phyloP scores from a whole-genome alignment of 306 rosid genomes.

The Hylodesmum podocarpum region DNA sequence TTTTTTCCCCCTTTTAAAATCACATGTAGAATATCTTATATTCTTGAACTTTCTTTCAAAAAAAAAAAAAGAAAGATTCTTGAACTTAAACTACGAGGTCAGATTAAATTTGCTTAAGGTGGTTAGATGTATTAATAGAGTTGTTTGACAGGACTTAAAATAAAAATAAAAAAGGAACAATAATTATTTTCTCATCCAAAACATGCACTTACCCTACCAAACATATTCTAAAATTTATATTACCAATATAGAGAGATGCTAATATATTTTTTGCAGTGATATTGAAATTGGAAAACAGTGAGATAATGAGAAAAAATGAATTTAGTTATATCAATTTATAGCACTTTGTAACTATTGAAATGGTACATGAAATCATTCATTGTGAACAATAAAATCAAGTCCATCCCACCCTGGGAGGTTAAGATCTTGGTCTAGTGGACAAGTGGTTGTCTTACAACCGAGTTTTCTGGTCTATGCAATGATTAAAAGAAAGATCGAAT shows the following conservation, averaged over 20 bases:
- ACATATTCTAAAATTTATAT: background rate
- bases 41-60: too few species aligned
- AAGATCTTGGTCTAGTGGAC: background rate
- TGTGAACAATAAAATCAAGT: background rate
- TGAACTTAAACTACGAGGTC: slow-evolving; percentile 94
- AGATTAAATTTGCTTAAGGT: background rate
- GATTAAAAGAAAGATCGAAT: background rate
- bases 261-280: background rate
- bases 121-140: background rate
- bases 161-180: background rate
- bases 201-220: background rate
- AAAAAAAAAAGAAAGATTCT: too few species aligned
- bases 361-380: background rate
- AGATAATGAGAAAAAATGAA: background rate
- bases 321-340: background rate
- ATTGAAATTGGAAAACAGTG: background rate
- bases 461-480: background rate
- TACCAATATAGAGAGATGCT: background rate
- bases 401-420: background rate
- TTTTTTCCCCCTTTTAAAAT: too few species aligned
- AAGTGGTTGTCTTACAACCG: background rate
- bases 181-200: background rate
- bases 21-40: too few species aligned
- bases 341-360: background rate
- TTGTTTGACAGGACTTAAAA: background rate